A percentile compares a stretch with the other conserved stretches of the same genome.
These are phyloP conservation scores for Populus tremula DNA, from an alignment of 345 rosid species.

Conservation along the genomic window DNA sequence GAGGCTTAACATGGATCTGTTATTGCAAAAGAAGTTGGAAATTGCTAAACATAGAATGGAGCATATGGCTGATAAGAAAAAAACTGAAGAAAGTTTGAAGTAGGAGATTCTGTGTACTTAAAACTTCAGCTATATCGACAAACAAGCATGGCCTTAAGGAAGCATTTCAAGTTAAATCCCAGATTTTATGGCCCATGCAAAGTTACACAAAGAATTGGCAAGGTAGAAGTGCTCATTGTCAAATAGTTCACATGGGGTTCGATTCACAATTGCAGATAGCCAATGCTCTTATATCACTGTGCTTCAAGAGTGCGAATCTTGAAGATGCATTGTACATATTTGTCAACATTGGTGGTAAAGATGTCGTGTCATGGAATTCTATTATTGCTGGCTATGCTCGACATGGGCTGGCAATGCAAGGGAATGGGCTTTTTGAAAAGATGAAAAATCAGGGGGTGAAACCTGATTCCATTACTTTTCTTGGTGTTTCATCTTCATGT, in stretches of 20 bases:
- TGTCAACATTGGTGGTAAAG: slow-evolving; percentile 39
- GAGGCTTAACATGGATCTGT: too few species aligned
- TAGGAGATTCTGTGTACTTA: too few species aligned
- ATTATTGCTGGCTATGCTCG: slow-evolving; percentile 93
- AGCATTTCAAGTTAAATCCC: too few species aligned
- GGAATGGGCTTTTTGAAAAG: slow-evolving; percentile 58
- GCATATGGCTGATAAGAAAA: too few species aligned
- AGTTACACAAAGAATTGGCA: slow-evolving; percentile 22
- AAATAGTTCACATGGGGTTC: slow-evolving; percentile 60
- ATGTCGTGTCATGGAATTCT: slow-evolving; percentile 86
- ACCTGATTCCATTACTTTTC: slow-evolving; percentile 76
- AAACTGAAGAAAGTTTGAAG: too few species aligned
- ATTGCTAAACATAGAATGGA: too few species aligned
- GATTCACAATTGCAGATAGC: slow-evolving; percentile 50
- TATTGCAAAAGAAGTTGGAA: too few species aligned
- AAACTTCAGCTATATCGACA: too few species aligned
- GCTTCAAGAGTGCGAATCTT: slow-evolving; percentile 69
- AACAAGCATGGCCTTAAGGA: too few species aligned
- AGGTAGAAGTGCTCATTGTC: slow-evolving; percentile 80
- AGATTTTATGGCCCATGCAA: too few species aligned
- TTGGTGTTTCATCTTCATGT: slow-evolving; percentile 83
- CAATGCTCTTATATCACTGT: slow-evolving; percentile 83
- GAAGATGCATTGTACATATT: slow-evolving; percentile 52
- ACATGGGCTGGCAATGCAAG: slow-evolving; percentile 61
- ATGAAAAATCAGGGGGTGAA: slow-evolving; percentile 41